Evolutionary conservation across 805 yeast species (phyloP), one percentile per base, ranked within the genome.

Genomic region (Yarrowia sp.): DNA sequence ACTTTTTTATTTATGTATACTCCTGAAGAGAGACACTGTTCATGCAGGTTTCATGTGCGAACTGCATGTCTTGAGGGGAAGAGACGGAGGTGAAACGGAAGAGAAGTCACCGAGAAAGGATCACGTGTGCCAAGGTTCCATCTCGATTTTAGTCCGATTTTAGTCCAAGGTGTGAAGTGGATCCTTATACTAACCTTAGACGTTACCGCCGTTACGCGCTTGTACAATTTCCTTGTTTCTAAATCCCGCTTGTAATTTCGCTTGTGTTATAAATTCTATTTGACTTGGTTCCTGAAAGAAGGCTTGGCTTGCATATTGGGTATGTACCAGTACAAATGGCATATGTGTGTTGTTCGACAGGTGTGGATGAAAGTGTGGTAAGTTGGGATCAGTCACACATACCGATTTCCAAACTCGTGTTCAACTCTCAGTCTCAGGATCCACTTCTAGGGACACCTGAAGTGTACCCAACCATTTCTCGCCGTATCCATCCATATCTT

Each of bases 271-370:
- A 11, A 48, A 48, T 17, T 48, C 12, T 48, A 32, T 11, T 32
- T 17, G 3, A 8, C 16, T 48, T 19, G 19, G 58, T 51, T 22
- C 58, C 58, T 51, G 58, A 33, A 51, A 33, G n/a, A 51, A 51
- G 58, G 58, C 58, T 51, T 51, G 58, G 58, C 58, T 19, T 51
- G 58, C 58, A 51, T 32, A 28, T 16, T 4, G 17, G 54, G 26
- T 17, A 48, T 12, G 36, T 14, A 17, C 17, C 30, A n/a, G n/a
- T n/a, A 19, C 24, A 28, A 26, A 30, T 24, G 52, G 28, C 52
- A 48, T 32, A 14, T n/a, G 19, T 16, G n/a, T n/a, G n/a, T n/a
- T n/a, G 30, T n/a, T 24, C 14, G 48, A 32, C 17, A 24, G 19
- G 48, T 16, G 48, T 9, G 24, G 10, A 16, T 5, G 19, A 4